A percentile compares a stretch with the other conserved stretches of the same genome.
Evolutionary conservation across 345 rosid species (phyloP).

Genomic region (Sonneratia caseolaris): DNA sequence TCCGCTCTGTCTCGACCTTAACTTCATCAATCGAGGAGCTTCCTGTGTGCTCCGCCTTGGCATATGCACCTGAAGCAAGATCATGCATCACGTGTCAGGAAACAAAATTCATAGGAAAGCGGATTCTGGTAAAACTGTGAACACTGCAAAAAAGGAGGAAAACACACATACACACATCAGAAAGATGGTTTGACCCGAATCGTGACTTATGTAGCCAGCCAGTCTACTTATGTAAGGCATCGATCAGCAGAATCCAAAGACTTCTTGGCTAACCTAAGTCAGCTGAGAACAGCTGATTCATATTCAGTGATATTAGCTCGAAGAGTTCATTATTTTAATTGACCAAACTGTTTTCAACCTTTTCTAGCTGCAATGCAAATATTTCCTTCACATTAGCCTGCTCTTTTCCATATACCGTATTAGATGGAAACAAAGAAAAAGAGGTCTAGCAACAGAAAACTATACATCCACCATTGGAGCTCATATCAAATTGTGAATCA

Average conservation of each 20-base stretch:
- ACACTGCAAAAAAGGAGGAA: not conserved
- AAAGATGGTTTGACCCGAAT: not conserved
- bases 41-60: not conserved
- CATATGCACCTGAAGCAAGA: not conserved
- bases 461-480: not conserved
- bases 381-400: not conserved
- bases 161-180: too few species aligned
- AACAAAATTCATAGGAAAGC: not conserved
- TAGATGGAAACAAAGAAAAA: not conserved
- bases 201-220: too few species aligned
- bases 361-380: too few species aligned
- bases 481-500: not conserved
- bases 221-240: too few species aligned
- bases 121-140: not conserved
- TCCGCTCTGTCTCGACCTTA: conserved; percentile 48
- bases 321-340: too few species aligned
- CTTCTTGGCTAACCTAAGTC: too few species aligned
- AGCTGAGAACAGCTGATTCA: too few species aligned
- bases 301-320: too few species aligned
- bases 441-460: not conserved
- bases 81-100: not conserved
- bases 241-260: too few species aligned
- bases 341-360: too few species aligned
- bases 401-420: too few species aligned
- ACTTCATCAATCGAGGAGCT: conserved; percentile 20